A percentile compares a stretch with the other conserved stretches of the same genome.
These are phyloP conservation scores for Pythium coloratum DNA, from an alignment of 352 stramenopile species.

Conservation along the genomic window DNA sequence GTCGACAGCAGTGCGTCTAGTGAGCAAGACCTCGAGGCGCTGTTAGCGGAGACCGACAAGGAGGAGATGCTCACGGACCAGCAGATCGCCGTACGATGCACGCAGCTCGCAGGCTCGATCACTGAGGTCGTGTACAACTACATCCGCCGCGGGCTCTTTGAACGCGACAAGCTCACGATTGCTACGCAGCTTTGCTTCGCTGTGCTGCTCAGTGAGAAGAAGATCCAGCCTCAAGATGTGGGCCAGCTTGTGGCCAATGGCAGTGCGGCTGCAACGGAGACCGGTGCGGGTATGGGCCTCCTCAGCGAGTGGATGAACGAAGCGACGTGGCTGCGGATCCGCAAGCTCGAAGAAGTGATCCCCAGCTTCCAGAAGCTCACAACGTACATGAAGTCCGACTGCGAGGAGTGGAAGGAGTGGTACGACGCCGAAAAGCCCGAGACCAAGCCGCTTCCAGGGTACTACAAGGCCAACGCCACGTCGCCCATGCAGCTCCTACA, in stretches of 20 bases:
- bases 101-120: conserved; percentile 63
- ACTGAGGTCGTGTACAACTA: conserved; percentile 94
- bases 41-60: conserved; percentile 66
- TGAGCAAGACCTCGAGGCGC: conserved; percentile 62
- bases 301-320: conserved; percentile 92
- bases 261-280: conserved; percentile 30
- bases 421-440: conserved; percentile 93
- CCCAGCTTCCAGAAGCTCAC: conserved; percentile 90
- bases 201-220: conserved; percentile 81
- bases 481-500: conserved; percentile 69
- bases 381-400: conserved; percentile 93
- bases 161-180: conserved; percentile 92
- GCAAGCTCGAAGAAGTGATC: conserved; percentile 88
- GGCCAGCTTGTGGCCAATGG: conserved; percentile 77
- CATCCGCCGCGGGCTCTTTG: conserved; percentile 92
- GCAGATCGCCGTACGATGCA: conserved; percentile 57
- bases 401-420: conserved; percentile 95
- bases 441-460: conserved; percentile 85
- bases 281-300: conserved; percentile 81
- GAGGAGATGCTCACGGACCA: conserved; percentile 54
- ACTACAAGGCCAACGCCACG: conserved; percentile 48
- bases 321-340: conserved; percentile 87
- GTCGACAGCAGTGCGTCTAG: conserved; percentile 36
- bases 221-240: conserved; percentile 53
- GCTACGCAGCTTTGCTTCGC: conserved; percentile 92